phyloP scores from a whole-genome alignment of 768 basidiomycete species.

The Clitopilus passeckerianus region DNA sequence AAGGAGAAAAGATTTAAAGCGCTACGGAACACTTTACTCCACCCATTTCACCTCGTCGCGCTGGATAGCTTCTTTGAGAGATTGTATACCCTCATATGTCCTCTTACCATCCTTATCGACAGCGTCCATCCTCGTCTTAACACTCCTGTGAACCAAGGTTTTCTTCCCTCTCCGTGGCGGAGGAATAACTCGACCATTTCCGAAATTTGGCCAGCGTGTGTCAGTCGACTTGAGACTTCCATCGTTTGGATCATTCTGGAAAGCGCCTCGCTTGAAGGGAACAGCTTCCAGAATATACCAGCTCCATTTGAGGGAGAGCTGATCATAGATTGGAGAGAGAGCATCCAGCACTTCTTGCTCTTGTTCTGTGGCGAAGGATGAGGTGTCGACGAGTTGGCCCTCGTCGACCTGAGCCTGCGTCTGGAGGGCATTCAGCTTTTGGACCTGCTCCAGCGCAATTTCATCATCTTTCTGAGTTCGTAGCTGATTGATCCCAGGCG shows the following conservation, averaged over 20 bases:
- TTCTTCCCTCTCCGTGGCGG: conserved; percentile 15
- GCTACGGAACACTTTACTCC: conserved; percentile 12
- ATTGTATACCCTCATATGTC: conserved; percentile 28
- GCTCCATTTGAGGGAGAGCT: conserved; percentile 29
- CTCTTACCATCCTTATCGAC: conserved; percentile 12
- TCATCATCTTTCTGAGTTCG: background rate
- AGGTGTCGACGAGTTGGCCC: background rate
- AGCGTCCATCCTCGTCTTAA: conserved; percentile 33
- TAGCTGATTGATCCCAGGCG: background rate
- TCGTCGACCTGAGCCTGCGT: too few species aligned
- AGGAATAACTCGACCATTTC: conserved; percentile 20
- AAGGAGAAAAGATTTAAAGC: too few species aligned
- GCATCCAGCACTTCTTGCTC: conserved; percentile 47
- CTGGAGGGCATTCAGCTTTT: background rate
- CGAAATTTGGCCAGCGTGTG: conserved; percentile 17
- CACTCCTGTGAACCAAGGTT: conserved; percentile 27
- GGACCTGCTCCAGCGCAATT: background rate
- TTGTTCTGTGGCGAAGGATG: conserved; percentile 28
- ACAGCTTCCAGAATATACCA: conserved; percentile 41
- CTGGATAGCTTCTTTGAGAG: conserved; percentile 14
- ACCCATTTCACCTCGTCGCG: conserved; percentile 26
- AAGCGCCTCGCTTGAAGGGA: conserved; percentile 14
- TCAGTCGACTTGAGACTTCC: conserved; percentile 10
- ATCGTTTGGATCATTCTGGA: conserved; percentile 6
- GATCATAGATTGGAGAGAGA: conserved; percentile 39